These are phyloP conservation scores for Cucurbita maxima DNA, from an alignment of 306 rosid species.

Conservation along the genomic window DNA sequence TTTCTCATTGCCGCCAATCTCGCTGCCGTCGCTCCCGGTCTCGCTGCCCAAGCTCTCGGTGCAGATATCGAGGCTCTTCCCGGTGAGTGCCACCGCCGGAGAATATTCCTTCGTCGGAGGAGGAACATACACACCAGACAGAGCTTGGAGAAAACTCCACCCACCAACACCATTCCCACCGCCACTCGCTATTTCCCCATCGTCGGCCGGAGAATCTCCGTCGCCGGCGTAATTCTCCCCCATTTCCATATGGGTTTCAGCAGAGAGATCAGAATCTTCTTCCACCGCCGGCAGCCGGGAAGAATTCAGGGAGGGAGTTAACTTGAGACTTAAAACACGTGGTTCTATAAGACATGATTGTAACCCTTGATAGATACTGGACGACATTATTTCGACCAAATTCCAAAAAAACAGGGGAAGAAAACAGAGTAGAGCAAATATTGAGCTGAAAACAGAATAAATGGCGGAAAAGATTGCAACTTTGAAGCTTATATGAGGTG, in stretches of 20 bases:
- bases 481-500: neutral
- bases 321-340: conserved; percentile 7
- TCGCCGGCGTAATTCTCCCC: neutral
- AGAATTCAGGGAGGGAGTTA: neutral
- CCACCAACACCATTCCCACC: neutral
- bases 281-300: neutral
- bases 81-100: conserved; percentile 21
- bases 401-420: neutral
- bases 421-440: neutral
- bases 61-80: conserved; percentile 59
- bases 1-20: conserved; percentile 5
- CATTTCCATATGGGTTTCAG: neutral
- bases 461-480: neutral
- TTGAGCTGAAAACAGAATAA: neutral
- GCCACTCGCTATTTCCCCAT: neutral
- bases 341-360: conserved; percentile 1
- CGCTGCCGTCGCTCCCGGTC: conserved; percentile 47
- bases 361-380: conserved; percentile 5
- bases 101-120: conserved; percentile 30
- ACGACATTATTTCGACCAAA: neutral
- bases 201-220: neutral
- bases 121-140: conserved; percentile 30
- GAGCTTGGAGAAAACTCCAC: conserved; percentile 8
- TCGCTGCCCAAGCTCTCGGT: conserved; percentile 67
- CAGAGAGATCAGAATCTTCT: neutral